A percentile compares a stretch with the other conserved stretches of the same genome.
These are phyloP conservation scores for Phylloporus arenicola DNA, from an alignment of 768 basidiomycete species.

Conservation along the genomic window DNA sequence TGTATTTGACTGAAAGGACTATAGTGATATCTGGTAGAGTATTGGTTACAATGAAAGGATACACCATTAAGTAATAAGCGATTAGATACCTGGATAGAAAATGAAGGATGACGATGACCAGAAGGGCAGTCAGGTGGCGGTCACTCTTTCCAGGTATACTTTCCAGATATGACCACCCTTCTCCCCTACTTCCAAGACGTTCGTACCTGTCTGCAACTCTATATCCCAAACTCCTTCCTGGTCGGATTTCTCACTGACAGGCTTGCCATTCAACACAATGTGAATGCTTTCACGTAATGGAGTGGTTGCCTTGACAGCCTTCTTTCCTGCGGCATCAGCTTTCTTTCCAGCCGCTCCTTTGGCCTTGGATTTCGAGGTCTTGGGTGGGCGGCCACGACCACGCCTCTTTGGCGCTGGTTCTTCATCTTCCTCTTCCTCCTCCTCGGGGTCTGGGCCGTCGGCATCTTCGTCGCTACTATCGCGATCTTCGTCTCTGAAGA, in stretches of 20 bases:
- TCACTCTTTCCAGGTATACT: slow-evolving; percentile 52
- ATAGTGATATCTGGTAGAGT: slow-evolving; percentile 19
- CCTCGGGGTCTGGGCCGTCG: slow-evolving; percentile 39
- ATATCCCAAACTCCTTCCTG: slow-evolving; percentile 57
- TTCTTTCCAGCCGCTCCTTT: slow-evolving; percentile 31
- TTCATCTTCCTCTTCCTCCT: slow-evolving; percentile 33
- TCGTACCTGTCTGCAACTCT: slow-evolving; percentile 51
- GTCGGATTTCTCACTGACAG: slow-evolving; percentile 42
- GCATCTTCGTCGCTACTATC: slow-evolving; percentile 55
- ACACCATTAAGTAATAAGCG: slow-evolving; percentile 31
- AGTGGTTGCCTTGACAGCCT: slow-evolving; percentile 38
- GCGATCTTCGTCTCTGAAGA: slow-evolving; percentile 53
- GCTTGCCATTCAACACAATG: slow-evolving; percentile 56
- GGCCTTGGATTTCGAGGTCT: slow-evolving; percentile 30
- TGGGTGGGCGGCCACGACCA: slow-evolving; percentile 34
- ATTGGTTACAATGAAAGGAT: slow-evolving; percentile 22
- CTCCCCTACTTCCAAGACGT: slow-evolving; percentile 69
- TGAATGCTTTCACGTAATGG: slow-evolving; percentile 46
- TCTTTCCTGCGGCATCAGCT: slow-evolving; percentile 35
- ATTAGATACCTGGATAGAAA: slow-evolving; percentile 19
- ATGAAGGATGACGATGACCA: slow-evolving; percentile 4
- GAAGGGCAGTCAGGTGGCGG: slow-evolving; percentile 15
- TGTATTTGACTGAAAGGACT: slow-evolving; percentile 14
- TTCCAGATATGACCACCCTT: slow-evolving; percentile 67
- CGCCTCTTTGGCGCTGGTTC: slow-evolving; percentile 38